Base-by-base conservation (phyloP, 2,329 filamentous ascomycete species). In the Sporothrix inflata region DNA sequence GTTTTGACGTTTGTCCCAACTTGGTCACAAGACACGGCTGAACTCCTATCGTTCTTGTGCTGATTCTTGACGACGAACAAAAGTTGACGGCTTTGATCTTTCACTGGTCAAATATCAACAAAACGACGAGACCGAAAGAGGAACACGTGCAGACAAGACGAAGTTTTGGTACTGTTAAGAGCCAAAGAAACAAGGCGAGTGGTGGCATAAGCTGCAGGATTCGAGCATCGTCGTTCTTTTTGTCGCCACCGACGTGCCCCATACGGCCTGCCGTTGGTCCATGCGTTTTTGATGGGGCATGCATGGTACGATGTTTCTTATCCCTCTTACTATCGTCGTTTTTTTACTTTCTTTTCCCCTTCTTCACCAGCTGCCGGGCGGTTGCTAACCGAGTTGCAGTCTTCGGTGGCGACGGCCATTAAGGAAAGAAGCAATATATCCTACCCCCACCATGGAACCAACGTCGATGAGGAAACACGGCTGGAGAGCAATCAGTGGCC, bases 171-270 rank as follows among this genome's bases (percentile, higher is more conserved):
- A n/a, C 51, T 16, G 5, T 9, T 30, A 61, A 21, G 19, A 16
- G 4, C 30, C 30, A 61, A 21, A 49, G 19, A 21, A 21, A 19
- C 30, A 61, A 30, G 38, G 67, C 67, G 21, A 69, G 63, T 49
- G 42, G 61, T 21, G 34, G 19, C 61, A 51, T 61, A 61, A 61
- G 57, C 57, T 45, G 60, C 60, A 65, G 60, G 38, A 24, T 63
- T 42, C 38, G 34, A 47, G 11, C 57, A 40, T 42, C 34, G 11
- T 65, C 55, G 55, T 49, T 40, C 11, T 38, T 63, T 40, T 66
- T 66, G 21, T 65, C 38, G 60, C 61, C 61, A 66, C 61, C 61
- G 42, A 66, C 2, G 61, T 30, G 42, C 61, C 24, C 61, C 38
- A 47, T 42, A 42, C 61, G 61, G 40, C n/a, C 2, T 47, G 40